Evolutionary conservation across 2,329 filamentous ascomycete species (phyloP).

Genomic region (Fusarium nygamai): DNA sequence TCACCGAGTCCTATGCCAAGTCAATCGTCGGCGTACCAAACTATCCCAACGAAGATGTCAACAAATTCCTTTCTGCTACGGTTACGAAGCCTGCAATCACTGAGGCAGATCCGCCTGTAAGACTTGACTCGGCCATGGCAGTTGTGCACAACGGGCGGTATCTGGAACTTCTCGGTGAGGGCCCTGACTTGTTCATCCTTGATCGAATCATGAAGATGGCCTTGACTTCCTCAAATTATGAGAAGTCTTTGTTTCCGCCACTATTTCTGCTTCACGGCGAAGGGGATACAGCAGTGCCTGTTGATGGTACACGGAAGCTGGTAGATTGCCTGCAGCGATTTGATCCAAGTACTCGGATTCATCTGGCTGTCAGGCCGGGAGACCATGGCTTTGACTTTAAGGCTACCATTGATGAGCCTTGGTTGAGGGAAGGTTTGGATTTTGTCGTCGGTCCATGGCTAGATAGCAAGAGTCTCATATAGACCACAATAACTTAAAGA

Average conservation of each 20-base stretch:
- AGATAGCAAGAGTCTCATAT: neutral
- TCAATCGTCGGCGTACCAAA: neutral
- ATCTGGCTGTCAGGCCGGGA: neutral
- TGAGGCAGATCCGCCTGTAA: neutral
- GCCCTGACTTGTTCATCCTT: neutral
- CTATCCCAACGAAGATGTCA: neutral
- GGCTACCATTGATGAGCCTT: neutral
- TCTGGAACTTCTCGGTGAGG: neutral
- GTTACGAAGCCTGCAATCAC: neutral
- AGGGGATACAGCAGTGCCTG: neutral
- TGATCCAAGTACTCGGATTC: neutral
- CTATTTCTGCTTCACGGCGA: neutral
- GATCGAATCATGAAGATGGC: neutral
- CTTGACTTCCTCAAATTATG: rapidly evolving
- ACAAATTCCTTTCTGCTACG: neutral
- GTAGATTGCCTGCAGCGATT: neutral
- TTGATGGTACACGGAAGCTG: neutral
- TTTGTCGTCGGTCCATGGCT: too few species aligned
- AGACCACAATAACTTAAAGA: rapidly evolving
- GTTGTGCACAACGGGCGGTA: neutral
- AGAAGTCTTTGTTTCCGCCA: neutral
- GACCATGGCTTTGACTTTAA: neutral
- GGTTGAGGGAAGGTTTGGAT: neutral
- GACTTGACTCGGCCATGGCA: neutral
- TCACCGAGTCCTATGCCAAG: neutral